phyloP scores from a whole-genome alignment of 179 eudicot species.

The Patellifolia procumbens region DNA sequence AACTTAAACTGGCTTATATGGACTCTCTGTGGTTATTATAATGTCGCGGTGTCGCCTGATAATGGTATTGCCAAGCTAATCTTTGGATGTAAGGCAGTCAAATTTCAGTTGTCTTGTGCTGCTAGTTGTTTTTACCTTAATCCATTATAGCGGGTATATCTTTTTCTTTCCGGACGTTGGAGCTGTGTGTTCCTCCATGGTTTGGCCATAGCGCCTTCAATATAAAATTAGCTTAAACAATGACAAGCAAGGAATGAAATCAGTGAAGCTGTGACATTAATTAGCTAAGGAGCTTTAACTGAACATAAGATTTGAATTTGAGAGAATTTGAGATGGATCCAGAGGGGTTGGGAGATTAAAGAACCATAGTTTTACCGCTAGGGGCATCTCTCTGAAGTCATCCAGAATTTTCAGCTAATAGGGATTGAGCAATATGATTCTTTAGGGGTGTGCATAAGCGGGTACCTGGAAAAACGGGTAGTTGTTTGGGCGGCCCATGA shows the following conservation, averaged over 20 bases:
- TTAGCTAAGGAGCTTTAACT: background rate
- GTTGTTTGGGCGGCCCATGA: too few relatives aligned
- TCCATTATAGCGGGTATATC: too few relatives aligned
- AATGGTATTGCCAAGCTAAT: too few relatives aligned
- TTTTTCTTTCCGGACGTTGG: too few relatives aligned
- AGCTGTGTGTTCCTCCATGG: background rate
- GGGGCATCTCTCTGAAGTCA: background rate
- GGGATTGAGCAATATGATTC: background rate
- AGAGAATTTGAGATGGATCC: background rate
- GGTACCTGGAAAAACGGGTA: too few relatives aligned
- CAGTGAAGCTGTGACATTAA: background rate
- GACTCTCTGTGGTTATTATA: too few relatives aligned
- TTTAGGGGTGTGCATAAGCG: background rate
- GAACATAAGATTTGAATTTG: background rate
- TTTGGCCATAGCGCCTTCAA: background rate
- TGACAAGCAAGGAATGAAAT: background rate
- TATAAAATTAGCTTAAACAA: background rate
- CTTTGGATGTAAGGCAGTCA: too few relatives aligned
- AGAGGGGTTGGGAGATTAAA: background rate
- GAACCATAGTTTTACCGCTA: background rate
- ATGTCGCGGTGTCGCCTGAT: too few relatives aligned
- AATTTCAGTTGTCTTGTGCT: too few relatives aligned
- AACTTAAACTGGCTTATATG: too few relatives aligned
- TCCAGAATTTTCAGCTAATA: background rate
- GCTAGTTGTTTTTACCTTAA: too few relatives aligned